These are phyloP conservation scores for Penicillium freii DNA, from an alignment of 2,329 filamentous ascomycete genomes.

Conservation along the genomic window DNA sequence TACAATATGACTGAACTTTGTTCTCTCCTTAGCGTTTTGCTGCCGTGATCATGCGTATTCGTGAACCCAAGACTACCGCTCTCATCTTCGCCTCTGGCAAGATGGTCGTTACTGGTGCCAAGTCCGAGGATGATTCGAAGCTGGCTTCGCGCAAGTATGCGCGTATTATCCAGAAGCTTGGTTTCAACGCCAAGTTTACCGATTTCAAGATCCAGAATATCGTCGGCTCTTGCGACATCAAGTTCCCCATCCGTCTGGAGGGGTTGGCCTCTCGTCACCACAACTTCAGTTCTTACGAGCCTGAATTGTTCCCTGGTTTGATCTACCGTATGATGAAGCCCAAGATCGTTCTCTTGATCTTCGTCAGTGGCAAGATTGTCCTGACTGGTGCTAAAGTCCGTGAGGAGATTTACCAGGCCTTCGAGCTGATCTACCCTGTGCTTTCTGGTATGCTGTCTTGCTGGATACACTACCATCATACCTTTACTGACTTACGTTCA, in stretches of 20 bases:
- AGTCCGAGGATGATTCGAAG: constrained; percentile 97
- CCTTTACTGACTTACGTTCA: constrained; percentile 25
- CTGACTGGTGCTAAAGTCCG: constrained; percentile 96
- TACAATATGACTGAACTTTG: constrained; percentile 47
- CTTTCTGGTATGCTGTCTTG: constrained; percentile 65
- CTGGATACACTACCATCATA: not conserved
- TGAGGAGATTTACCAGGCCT: constrained; percentile 96
- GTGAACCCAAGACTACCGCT: constrained; percentile 96
- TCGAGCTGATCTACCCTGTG: constrained; percentile 96
- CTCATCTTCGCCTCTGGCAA: constrained; percentile 98
- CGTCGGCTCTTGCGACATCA: constrained; percentile 97
- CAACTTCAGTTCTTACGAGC: constrained; percentile 99
- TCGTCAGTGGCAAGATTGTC: constrained; percentile 97
- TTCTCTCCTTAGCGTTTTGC: constrained; percentile 77
- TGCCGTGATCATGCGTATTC: constrained; percentile 99
- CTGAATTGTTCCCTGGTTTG: constrained; percentile 95
- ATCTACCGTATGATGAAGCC: constrained; percentile 99
- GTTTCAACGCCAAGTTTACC: constrained; percentile 98
- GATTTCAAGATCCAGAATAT: constrained; percentile 99
- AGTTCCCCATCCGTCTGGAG: constrained; percentile 96
- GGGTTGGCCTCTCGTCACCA: constrained; percentile 95
- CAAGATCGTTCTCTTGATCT: constrained; percentile 96
- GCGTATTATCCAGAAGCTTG: constrained; percentile 98
- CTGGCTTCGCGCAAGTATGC: constrained; percentile 96
- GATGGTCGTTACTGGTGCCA: constrained; percentile 98